Conservation (phyloP, 805 yeast genomes). For the Isabelozyma rhagii region DNA sequence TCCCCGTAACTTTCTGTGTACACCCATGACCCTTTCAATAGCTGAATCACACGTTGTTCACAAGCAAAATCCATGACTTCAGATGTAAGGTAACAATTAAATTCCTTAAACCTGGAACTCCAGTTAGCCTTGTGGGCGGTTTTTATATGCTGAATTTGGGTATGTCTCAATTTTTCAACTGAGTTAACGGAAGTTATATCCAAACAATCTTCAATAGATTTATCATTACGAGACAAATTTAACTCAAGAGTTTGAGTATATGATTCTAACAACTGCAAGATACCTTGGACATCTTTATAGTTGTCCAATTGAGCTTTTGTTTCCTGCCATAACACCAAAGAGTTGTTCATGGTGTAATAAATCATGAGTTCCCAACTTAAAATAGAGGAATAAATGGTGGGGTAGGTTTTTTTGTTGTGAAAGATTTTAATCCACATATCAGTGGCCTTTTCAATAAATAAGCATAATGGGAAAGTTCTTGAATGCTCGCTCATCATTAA, state of each 20-base stretch:
- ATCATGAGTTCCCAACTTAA: constrained; percentile 55
- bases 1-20: constrained; percentile 56
- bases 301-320: constrained; percentile 48
- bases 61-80: constrained; percentile 71
- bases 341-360: constrained; percentile 53
- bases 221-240: constrained; percentile 13
- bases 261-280: constrained; percentile 42
- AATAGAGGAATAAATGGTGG: constrained; percentile 37
- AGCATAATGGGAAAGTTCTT: constrained; percentile 49
- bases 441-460: constrained; percentile 33
- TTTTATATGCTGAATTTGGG: constrained; percentile 49
- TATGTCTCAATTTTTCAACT: constrained; percentile 50
- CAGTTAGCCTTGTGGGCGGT: constrained; percentile 37
- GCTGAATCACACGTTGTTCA: constrained; percentile 68
- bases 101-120: constrained; percentile 42
- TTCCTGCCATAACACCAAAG: constrained; percentile 62
- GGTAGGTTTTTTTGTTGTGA: constrained; percentile 25
- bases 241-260: constrained; percentile 26
- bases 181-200: constrained; percentile 37
- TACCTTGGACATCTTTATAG: constrained; percentile 48
- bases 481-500: constrained; percentile 55
- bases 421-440: constrained; percentile 35
- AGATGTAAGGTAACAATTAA: constrained; percentile 46
- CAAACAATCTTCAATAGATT: constrained; percentile 43
- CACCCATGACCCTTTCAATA: constrained; percentile 82